A percentile compares a stretch with the other conserved stretches of the same genome.
phyloP scores from a whole-genome alignment of 345 rosid genomes.

The Sonneratia alba region DNA sequence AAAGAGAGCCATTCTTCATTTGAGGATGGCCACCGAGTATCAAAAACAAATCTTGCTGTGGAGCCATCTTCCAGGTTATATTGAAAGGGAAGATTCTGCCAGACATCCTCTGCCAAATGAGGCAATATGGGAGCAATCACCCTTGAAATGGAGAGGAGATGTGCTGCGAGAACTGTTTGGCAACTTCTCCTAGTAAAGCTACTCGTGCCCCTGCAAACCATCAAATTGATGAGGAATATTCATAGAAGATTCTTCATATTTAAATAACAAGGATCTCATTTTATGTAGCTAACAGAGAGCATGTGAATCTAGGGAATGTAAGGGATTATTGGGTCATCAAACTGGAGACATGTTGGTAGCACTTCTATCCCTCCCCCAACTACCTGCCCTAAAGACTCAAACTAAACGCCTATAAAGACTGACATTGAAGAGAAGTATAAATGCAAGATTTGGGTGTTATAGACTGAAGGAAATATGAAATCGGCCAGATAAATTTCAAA shows the following conservation, averaged over 20 bases:
- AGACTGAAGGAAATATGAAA: not conserved
- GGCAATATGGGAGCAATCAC: constrained; percentile 85
- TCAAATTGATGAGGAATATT: not conserved
- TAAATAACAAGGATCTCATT: not conserved
- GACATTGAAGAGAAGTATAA: not conserved
- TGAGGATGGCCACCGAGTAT: constrained; percentile 68
- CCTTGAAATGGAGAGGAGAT: constrained; percentile 69
- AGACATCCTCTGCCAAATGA: constrained; percentile 90
- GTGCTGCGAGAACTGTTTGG: constrained; percentile 89
- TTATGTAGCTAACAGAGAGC: not conserved
- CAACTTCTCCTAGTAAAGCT: constrained; percentile 88
- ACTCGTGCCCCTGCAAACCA: constrained; percentile 50
- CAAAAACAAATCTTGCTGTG: constrained; percentile 61
- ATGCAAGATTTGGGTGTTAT: not conserved
- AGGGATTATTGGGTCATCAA: not conserved
- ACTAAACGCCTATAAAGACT: not conserved
- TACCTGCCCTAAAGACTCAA: not conserved
- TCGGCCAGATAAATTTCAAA: constrained; percentile 1
- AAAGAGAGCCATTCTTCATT: constrained; percentile 59
- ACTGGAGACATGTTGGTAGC: not conserved
- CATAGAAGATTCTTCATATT: not conserved
- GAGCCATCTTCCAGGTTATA: constrained; percentile 48
- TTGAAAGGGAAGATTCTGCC: constrained; percentile 91
- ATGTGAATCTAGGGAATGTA: not conserved
- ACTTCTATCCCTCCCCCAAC: not conserved